phyloP scores from a whole-genome alignment of 176 grass and related monocot species.

The Coix lacrymajobi region DNA sequence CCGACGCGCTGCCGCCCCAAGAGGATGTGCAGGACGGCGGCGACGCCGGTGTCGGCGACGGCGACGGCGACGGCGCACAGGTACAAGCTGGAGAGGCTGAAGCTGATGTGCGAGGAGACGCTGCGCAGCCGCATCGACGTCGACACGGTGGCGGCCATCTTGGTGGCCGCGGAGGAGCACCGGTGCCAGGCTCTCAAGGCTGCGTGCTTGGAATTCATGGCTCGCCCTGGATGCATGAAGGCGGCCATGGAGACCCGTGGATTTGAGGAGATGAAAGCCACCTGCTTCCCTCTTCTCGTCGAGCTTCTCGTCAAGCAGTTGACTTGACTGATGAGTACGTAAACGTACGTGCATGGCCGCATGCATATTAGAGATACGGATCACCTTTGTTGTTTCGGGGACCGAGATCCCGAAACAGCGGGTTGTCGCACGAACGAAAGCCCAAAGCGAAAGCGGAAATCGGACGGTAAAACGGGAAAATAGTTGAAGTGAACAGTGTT shows the following conservation, averaged over 20 bases:
- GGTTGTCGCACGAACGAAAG: too few relatives aligned
- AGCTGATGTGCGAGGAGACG: neutral
- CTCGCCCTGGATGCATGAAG: neutral
- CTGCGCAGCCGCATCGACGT: neutral
- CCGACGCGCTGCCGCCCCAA: neutral
- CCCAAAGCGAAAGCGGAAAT: too few relatives aligned
- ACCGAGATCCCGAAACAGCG: too few relatives aligned
- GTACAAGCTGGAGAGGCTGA: neutral
- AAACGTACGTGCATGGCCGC: too few relatives aligned
- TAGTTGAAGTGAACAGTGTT: too few relatives aligned
- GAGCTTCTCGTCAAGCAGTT: neutral
- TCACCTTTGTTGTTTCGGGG: too few relatives aligned
- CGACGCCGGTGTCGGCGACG: too few relatives aligned
- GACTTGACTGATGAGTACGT: neutral
- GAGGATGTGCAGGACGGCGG: neutral
- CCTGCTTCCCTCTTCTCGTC: neutral
- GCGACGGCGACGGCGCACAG: neutral
- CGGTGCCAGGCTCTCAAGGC: neutral
- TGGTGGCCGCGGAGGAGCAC: neutral
- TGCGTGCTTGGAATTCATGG: neutral
- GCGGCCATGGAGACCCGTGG: neutral
- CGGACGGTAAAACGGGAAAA: too few relatives aligned
- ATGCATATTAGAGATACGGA: too few relatives aligned
- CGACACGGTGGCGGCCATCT: neutral
- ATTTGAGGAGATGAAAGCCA: neutral